phyloP scores from a whole-genome alignment of 2,329 filamentous ascomycete genomes.

The Phoma herbarum region DNA sequence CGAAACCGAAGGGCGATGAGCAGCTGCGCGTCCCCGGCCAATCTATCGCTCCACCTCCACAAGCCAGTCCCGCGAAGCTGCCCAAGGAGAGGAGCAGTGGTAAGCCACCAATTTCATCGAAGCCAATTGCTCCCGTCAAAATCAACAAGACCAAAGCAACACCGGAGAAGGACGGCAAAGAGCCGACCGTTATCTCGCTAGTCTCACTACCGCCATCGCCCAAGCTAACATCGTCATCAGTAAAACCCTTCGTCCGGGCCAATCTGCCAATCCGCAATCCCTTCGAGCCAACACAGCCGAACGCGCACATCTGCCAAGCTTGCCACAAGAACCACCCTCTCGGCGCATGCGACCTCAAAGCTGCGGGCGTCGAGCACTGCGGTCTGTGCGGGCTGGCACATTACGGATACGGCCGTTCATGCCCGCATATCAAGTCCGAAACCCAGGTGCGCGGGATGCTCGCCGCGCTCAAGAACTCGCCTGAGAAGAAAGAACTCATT shows the following conservation, averaged over 20 bases:
- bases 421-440: conserved; percentile 70
- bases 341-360: conserved; percentile 69
- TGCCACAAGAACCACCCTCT: conserved; percentile 63
- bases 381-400: conserved; percentile 71
- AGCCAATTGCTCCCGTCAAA: conserved; percentile 8
- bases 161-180: conserved; percentile 6
- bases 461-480: conserved; percentile 66
- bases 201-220: conserved; percentile 11
- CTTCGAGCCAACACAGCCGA: conserved; percentile 30
- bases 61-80: conserved; percentile 1
- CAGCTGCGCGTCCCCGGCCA: neutral
- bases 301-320: conserved; percentile 57
- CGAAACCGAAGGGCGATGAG: neutral
- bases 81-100: conserved; percentile 8
- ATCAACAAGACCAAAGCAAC: neutral
- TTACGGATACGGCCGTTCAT: conserved; percentile 63
- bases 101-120: conserved; percentile 13
- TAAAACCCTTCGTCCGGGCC: conserved; percentile 47
- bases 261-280: conserved; percentile 40
- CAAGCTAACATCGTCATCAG: conserved; percentile 35
- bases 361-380: conserved; percentile 68
- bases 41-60: neutral
- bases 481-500: conserved; percentile 63
- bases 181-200: conserved; percentile 8
- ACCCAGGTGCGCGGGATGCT: conserved; percentile 71